phyloP scores from a whole-genome alignment of 169 alveolate species.

The Plasmodium relictum region DNA sequence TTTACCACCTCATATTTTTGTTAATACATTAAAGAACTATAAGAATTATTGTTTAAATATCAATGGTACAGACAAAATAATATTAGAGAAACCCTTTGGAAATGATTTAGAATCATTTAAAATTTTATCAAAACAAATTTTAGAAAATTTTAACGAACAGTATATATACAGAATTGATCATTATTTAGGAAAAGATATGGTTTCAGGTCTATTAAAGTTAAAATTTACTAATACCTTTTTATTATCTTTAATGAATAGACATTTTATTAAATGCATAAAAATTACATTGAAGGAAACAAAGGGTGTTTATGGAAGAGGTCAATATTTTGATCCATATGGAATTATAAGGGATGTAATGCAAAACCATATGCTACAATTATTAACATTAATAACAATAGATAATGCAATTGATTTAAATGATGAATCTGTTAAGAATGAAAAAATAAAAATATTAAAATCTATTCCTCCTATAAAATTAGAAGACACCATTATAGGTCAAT shows the following conservation, averaged over 20 bases:
- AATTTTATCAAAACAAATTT: slow-evolving; percentile 75
- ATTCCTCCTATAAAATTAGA: slow-evolving; percentile 79
- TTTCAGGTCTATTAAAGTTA: slow-evolving; percentile 79
- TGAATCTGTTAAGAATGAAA: slow-evolving; percentile 82
- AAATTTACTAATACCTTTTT: slow-evolving; percentile 82
- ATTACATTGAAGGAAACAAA: slow-evolving; percentile 79
- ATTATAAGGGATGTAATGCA: slow-evolving; percentile 86
- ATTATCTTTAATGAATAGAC: slow-evolving; percentile 78
- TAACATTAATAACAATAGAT: slow-evolving; percentile 82
- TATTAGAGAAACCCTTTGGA: slow-evolving; percentile 85
- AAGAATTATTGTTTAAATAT: slow-evolving; percentile 40
- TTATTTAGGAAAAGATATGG: slow-evolving; percentile 85
- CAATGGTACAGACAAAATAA: slow-evolving; percentile 80
- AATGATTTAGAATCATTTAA: slow-evolving; percentile 79
- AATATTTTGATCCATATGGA: slow-evolving; percentile 83
- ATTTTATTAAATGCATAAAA: slow-evolving; percentile 79
- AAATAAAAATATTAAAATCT: slow-evolving; percentile 81
- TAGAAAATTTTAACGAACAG: slow-evolving; percentile 75
- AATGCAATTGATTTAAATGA: slow-evolving; percentile 80
- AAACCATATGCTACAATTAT: slow-evolving; percentile 84
- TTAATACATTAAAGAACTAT: slow-evolving; percentile 46
- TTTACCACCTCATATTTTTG: slow-evolving; percentile 81
- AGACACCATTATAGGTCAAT: slow-evolving; percentile 83
- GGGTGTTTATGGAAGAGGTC: slow-evolving; percentile 82
- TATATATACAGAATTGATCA: slow-evolving; percentile 85